These are phyloP conservation scores for Diaporthe ampelina DNA, from an alignment of 2,329 filamentous ascomycete species.

Conservation along the genomic window DNA sequence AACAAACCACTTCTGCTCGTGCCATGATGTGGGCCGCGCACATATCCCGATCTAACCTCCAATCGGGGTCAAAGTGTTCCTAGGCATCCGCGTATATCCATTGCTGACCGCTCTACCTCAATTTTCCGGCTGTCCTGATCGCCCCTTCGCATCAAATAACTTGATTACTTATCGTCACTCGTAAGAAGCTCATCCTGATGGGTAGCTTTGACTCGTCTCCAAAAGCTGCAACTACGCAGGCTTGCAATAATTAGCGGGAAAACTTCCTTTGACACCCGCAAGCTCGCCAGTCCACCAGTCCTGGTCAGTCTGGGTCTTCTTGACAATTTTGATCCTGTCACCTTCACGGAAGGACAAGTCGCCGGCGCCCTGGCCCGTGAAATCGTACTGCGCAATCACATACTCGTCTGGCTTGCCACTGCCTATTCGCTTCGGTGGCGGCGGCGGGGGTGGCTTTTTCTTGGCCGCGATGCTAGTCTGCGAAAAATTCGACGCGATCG, in stretches of 20 bases:
- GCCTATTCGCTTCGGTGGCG: constrained; percentile 71
- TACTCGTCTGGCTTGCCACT: constrained; percentile 66
- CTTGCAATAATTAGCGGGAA: constrained; percentile 87
- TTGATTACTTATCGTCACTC: not conserved
- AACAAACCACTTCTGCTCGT: not conserved
- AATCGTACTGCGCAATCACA: constrained; percentile 82
- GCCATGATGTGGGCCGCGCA: not conserved
- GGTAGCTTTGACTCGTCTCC: not conserved
- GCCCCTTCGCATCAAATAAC: not conserved
- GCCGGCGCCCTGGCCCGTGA: constrained; percentile 76
- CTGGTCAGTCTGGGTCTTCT: constrained; percentile 83
- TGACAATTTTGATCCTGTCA: constrained; percentile 81
- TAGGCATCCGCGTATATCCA: constrained; percentile 18
- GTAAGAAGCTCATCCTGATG: constrained; percentile 2
- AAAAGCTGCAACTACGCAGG: constrained; percentile 44
- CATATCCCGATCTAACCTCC: not conserved
- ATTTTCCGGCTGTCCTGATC: not conserved
- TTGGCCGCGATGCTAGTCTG: constrained; percentile 57
- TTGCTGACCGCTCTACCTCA: not conserved
- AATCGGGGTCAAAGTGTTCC: not conserved
- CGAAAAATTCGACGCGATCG: constrained; percentile 47
- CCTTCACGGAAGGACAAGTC: constrained; percentile 84
- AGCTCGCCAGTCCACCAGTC: constrained; percentile 92
- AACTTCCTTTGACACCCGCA: constrained; percentile 76
- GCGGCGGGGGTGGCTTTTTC: constrained; percentile 84